Evolutionary conservation across 768 basidiomycete genomes (phyloP), one percentile per base, ranked within the genome.

Genomic region (Leccinum aurantiacum): DNA sequence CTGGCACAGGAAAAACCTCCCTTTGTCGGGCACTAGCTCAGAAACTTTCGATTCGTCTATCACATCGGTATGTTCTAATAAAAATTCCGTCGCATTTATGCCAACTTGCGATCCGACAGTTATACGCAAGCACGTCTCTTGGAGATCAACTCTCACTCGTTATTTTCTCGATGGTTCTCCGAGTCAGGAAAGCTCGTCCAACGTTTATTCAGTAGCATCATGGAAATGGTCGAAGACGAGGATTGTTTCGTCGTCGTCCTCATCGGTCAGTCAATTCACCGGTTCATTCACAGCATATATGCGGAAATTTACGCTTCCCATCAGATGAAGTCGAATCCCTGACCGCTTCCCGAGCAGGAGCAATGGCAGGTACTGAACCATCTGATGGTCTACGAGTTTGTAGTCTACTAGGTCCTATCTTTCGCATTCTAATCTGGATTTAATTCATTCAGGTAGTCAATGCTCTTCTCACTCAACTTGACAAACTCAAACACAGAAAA

Each of bases 161-260:
- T 99, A 15, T 98, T 99, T 73, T 95, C 93, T 15, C 91, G 95
- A 66, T 99, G 97, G 96, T 99, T 98, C 76, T 98, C 95, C 0
- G 97, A 99, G 71, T 97, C 95, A 0, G 97, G 97, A 15, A 99
- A 99, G 74, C 85, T 99, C 29, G 97, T 99, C 2, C 96, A 98
- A 69, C 85, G 90, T 51, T 79, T 99, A 17, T 99, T 98, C 71
- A 84, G 81, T 41, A 90, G 83, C 60, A 93, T 99, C 58, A 91
- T 83, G 41, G 95, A 97, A 64, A 82, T 98, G 75, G 89, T 91
- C 0, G 95, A 97, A 53, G 95, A 98, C 66, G 92, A 95, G 63
- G 86, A 88, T 58, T 85, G 85, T 15, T 98, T 99, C 67, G 88
- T 99, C 3, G 87, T 97, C 4, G 93, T 99, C 17, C 80, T 99